Conservation (phyloP, 768 basidiomycete species). For the Calocera viscosa region DNA sequence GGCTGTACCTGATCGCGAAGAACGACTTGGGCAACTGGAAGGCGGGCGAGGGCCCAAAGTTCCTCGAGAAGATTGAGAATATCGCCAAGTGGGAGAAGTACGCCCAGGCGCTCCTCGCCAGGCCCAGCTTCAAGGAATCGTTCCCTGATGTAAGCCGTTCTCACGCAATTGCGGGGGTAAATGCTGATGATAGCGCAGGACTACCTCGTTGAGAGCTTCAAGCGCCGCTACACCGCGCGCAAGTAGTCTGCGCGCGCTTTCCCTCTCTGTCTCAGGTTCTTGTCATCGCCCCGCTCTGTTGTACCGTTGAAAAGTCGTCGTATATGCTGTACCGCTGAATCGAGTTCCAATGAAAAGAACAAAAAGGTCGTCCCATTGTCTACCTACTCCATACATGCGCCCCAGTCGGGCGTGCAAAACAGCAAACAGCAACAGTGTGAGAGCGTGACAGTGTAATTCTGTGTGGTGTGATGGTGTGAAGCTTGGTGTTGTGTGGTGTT, state of each 20-base stretch:
- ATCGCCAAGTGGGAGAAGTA: constrained; percentile 42
- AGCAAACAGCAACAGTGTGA: neutral
- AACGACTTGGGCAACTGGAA: constrained; percentile 44
- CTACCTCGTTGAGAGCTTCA: neutral
- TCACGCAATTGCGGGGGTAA: neutral
- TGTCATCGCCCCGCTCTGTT: too few species aligned
- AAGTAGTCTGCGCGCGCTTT: neutral
- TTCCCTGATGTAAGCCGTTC: constrained; percentile 23
- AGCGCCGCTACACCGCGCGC: neutral
- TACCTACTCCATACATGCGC: neutral
- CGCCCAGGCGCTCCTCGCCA: constrained; percentile 34
- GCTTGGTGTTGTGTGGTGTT: neutral
- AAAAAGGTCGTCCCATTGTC: neutral
- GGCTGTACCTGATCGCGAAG: constrained; percentile 34
- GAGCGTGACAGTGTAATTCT: neutral
- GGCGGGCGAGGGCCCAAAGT: constrained; percentile 36
- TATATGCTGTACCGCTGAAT: neutral
- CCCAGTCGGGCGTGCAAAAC: neutral
- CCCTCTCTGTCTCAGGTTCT: neutral
- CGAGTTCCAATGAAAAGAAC: neutral
- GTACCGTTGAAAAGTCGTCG: too few species aligned
- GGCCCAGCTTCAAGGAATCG: constrained; percentile 44
- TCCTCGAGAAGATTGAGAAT: constrained; percentile 32
- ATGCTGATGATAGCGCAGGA: neutral
- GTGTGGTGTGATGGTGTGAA: neutral